Evolutionary conservation across 2,329 filamentous ascomycete genomes (phyloP).

Genomic region (Neopestalotiopsis clavispora): DNA sequence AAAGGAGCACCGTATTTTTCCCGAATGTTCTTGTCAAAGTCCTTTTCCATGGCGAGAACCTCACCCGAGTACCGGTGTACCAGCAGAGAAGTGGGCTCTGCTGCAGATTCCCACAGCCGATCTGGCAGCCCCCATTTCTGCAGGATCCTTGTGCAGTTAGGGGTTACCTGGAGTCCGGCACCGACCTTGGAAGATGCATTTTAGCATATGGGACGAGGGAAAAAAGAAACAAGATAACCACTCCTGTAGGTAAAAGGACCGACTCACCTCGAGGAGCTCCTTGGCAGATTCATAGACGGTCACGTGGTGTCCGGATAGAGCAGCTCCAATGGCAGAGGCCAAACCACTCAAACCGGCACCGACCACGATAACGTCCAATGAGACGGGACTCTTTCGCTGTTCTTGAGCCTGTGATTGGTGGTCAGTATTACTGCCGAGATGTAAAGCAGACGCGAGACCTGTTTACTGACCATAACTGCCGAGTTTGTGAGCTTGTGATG

Average conservation of each 20-base stretch:
- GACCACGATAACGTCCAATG: constrained; percentile 44
- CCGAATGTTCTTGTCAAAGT: constrained; percentile 58
- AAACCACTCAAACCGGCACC: constrained; percentile 50
- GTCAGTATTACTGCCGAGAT: background rate
- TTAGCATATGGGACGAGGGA: background rate
- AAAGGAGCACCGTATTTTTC: constrained; percentile 62
- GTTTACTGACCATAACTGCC: constrained; percentile 1
- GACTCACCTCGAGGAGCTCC: constrained; percentile 42
- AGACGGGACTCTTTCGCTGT: constrained; percentile 12
- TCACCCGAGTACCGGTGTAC: constrained; percentile 58
- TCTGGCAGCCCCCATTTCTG: constrained; percentile 55
- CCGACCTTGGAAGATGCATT: constrained; percentile 44
- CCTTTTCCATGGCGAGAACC: constrained; percentile 53
- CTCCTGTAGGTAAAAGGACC: background rate
- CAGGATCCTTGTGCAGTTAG: constrained; percentile 54
- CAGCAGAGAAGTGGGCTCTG: constrained; percentile 51
- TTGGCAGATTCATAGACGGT: constrained; percentile 47
- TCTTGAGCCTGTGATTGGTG: constrained; percentile 1
- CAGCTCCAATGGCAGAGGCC: constrained; percentile 42
- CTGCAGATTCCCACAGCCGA: constrained; percentile 41
- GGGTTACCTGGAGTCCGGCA: constrained; percentile 58
- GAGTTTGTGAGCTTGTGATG: background rate
- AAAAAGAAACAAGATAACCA: constrained; percentile 3
- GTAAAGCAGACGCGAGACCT: background rate
- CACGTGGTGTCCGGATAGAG: constrained; percentile 43